These are phyloP conservation scores for Pseudopithomyces maydicus DNA, from an alignment of 2,329 filamentous ascomycete species.

Conservation along the genomic window DNA sequence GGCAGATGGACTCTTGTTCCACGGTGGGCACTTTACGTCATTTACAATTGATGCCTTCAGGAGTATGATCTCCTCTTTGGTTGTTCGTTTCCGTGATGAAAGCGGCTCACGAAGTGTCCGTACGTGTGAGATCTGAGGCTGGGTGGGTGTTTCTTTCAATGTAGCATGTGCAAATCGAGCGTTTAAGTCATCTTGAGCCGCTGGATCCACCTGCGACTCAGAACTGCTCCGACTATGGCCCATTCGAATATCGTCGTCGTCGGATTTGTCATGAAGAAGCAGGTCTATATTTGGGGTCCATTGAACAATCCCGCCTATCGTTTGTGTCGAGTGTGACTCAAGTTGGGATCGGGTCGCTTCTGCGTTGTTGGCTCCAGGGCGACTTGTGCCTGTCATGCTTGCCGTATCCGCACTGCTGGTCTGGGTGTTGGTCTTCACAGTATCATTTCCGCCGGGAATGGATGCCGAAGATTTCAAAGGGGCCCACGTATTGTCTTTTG, in stretches of 20 bases:
- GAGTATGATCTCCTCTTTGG: slow-evolving; percentile 76
- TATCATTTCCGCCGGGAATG: background rate
- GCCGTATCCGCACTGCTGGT: slow-evolving; percentile 9
- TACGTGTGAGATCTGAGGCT: slow-evolving; percentile 26
- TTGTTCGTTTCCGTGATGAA: slow-evolving; percentile 66
- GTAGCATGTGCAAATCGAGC: slow-evolving; percentile 12
- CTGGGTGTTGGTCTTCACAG: background rate
- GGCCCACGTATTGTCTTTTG: slow-evolving; percentile 61
- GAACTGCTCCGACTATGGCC: background rate
- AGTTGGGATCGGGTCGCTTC: too few species aligned
- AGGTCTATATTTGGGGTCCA: too few species aligned
- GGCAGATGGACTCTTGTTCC: slow-evolving; percentile 67
- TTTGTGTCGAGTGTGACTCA: too few species aligned
- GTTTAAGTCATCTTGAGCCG: slow-evolving; percentile 4
- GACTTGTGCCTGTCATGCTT: too few species aligned
- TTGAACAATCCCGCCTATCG: too few species aligned
- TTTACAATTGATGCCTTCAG: slow-evolving; percentile 79
- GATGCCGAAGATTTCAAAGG: slow-evolving; percentile 12
- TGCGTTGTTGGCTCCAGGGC: too few species aligned
- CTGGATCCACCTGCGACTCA: background rate
- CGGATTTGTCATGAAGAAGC: background rate
- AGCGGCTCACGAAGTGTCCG: slow-evolving; percentile 52
- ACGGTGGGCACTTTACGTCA: slow-evolving; percentile 82
- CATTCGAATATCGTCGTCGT: background rate
- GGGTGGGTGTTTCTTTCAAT: background rate